Base-by-base conservation (phyloP, 345 rosid genomes). In the Eucalyptus albens region DNA sequence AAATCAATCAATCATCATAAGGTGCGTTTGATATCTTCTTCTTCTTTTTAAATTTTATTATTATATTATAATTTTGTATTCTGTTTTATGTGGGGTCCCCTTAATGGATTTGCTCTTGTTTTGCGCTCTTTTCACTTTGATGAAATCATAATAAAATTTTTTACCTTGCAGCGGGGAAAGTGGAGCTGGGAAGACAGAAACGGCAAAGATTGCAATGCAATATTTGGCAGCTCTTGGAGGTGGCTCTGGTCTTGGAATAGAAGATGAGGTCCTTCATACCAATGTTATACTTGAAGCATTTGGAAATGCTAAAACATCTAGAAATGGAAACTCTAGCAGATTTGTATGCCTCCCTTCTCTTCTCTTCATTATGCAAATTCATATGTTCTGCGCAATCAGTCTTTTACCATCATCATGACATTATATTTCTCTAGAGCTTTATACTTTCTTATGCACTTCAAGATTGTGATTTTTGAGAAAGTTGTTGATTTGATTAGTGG, bases 121-220 rank as follows among this genome's bases (percentile, higher is more conserved):
- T 77, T 77, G 85, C 47, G 4, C 47, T 40, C 47, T 77, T 77
- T 40, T 40, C 22, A 21, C 3, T 77, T 77, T 6, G 29, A 40
- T 77, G 85, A 77, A 42, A 77, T 77, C 47, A 40, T 11, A 77
- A 22, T 77, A 40, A 77, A 77, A 6, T 2, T 3, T 33, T 53
- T 87, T 53, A 83, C 83, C 90, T 88, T 93, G 67, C 95, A 98
- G 99, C 90, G 99, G 99, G 87, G 99, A 96, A 95, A 97, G 99
- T 93, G 99, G 99, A 86, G 94, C 99, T 87, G 99, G 99, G 82
- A 98, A 98, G 93, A 98, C 99, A 9, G 99, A 98, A 94, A 98
- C 99, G 24, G 99, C 98, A 87, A 98, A 96, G 94, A 92, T 94
- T 91, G 96, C 94, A 50, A 96, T 97, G 99, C 97, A 94, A 92